Percentiles rank a stretch among this genome's conserved stretches.
Evolutionary conservation across 78 protist species (phyloP).

Genomic region (Dictyostelium firmibasis): DNA sequence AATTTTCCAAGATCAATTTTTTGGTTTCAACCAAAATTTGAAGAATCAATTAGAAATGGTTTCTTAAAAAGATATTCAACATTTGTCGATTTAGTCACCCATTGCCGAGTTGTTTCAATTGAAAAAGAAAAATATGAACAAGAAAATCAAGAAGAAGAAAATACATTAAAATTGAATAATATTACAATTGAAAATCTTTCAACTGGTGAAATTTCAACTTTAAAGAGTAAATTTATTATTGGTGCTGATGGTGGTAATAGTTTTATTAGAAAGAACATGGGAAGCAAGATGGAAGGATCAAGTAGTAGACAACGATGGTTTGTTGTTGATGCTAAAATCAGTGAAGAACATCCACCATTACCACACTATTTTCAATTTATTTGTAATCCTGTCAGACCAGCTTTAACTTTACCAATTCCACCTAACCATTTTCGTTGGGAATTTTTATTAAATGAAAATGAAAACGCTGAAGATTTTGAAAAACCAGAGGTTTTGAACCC

Average conservation of each 20-base stretch:
- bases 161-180: background rate
- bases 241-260: constrained; percentile 65
- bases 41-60: constrained; percentile 21
- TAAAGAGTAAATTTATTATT: background rate
- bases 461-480: background rate
- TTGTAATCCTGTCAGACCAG: constrained; percentile 30
- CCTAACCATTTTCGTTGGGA: constrained; percentile 16
- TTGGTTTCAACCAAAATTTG: constrained; percentile 57
- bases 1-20: constrained; percentile 56
- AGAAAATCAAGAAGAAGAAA: background rate
- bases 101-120: background rate
- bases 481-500: background rate
- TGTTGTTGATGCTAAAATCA: background rate
- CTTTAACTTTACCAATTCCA: constrained; percentile 15
- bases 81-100: background rate
- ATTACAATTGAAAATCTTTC: background rate
- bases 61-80: constrained; percentile 4
- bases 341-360: constrained; percentile 30
- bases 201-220: background rate
- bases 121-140: background rate
- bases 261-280: background rate
- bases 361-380: constrained; percentile 28
- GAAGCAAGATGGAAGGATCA: background rate
- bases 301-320: constrained; percentile 20
- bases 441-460: background rate